Percentiles rank a stretch among this genome's conserved stretches.
Evolutionary conservation across 805 yeast genomes (phyloP).

Genomic region (Hanseniaspora singularis): DNA sequence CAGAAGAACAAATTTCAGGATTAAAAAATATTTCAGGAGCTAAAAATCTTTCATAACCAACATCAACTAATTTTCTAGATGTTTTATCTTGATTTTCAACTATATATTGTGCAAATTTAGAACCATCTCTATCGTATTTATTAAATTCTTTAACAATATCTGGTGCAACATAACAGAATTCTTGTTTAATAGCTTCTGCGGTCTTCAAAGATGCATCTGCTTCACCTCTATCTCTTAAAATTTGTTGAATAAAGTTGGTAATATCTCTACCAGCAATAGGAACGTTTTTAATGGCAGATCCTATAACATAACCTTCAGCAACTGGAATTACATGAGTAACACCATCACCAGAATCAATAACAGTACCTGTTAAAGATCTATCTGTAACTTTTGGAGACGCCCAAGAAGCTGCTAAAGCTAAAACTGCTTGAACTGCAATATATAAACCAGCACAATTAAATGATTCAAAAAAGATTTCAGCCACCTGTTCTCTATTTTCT

Average conservation of each 20-base stretch:
- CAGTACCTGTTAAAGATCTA: constrained; percentile 94
- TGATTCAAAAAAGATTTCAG: constrained; percentile 97
- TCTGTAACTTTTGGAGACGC: constrained; percentile 90
- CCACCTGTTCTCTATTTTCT: constrained; percentile 95
- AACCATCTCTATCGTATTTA: constrained; percentile 88
- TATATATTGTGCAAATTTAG: constrained; percentile 82
- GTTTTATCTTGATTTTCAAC: constrained; percentile 68
- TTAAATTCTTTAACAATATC: constrained; percentile 93
- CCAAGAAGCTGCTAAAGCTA: constrained; percentile 98
- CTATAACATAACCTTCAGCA: constrained; percentile 98
- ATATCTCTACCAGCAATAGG: constrained; percentile 99
- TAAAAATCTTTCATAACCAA: constrained; percentile 92
- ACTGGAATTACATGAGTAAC: constrained; percentile 98
- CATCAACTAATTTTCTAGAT: constrained; percentile 61
- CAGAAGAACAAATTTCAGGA: constrained; percentile 93
- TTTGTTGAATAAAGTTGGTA: constrained; percentile 80
- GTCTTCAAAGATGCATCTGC: constrained; percentile 84
- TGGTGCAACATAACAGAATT: constrained; percentile 94
- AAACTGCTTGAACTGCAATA: constrained; percentile 97
- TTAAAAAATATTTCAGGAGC: constrained; percentile 99
- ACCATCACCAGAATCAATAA: constrained; percentile 97
- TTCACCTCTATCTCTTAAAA: constrained; percentile 95
- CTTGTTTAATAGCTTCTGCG: constrained; percentile 93
- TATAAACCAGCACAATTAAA: constrained; percentile 97
- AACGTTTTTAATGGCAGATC: constrained; percentile 90